These are phyloP conservation scores for Cutaneotrichosporon sp. DNA, from an alignment of 1,284 basidiomycete species.

Conservation along the genomic window DNA sequence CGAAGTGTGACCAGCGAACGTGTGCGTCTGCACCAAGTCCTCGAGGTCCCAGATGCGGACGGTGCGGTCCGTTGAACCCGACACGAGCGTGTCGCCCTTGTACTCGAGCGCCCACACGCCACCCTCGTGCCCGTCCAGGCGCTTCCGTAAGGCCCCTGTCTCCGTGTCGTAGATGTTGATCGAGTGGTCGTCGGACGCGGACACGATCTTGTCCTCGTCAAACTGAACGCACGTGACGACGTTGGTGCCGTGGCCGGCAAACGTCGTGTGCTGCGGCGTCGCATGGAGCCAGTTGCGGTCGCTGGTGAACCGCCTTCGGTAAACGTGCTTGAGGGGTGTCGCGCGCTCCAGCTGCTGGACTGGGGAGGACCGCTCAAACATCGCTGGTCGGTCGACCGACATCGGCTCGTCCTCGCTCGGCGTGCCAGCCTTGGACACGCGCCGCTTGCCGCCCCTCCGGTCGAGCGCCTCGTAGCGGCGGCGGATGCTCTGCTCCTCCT, in stretches of 20 bases:
- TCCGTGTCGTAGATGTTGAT: constrained; percentile 85
- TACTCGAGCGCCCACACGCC: constrained; percentile 86
- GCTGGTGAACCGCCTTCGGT: constrained; percentile 57
- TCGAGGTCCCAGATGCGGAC: constrained; percentile 89
- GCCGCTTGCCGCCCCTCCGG: constrained; percentile 15
- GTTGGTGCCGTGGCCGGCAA: constrained; percentile 79
- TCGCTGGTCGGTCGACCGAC: constrained; percentile 11
- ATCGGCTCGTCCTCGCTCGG: constrained; percentile 41
- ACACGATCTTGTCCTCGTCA: constrained; percentile 88
- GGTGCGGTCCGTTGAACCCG: constrained; percentile 89
- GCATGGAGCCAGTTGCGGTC: constrained; percentile 58
- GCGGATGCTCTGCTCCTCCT: constrained; percentile 43
- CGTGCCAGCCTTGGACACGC: constrained; percentile 27
- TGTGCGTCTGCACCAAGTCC: constrained; percentile 76
- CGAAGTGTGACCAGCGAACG: constrained; percentile 89
- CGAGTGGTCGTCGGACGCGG: constrained; percentile 69
- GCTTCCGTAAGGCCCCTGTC: constrained; percentile 70
- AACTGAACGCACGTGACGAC: constrained; percentile 94
- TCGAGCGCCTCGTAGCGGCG: constrained; percentile 42
- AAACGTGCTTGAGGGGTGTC: constrained; percentile 47
- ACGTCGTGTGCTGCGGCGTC: constrained; percentile 63
- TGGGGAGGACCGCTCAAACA: neutral
- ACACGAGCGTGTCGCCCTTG: constrained; percentile 78
- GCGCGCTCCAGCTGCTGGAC: constrained; percentile 27
- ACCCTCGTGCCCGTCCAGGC: constrained; percentile 84